phyloP scores from a whole-genome alignment of 768 basidiomycete genomes.

The Chalciporus pseudorubinellus region DNA sequence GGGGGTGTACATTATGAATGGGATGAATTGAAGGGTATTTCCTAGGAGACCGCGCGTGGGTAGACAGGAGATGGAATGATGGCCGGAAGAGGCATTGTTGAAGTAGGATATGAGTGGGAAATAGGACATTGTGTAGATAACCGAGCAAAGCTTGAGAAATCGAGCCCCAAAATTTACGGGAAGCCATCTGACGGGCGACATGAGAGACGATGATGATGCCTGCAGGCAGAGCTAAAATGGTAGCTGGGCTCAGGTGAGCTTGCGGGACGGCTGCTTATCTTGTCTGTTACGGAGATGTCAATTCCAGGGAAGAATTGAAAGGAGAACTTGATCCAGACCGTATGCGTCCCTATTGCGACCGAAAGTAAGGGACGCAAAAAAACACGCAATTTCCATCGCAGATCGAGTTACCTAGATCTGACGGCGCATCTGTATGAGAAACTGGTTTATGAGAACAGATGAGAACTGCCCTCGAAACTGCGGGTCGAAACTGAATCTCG shows the following conservation, averaged over 20 bases:
- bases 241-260: neutral
- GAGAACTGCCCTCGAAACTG: conserved; percentile 7
- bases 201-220: conserved; percentile 11
- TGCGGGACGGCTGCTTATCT: conserved; percentile 12
- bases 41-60: conserved; percentile 35
- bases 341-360: conserved; percentile 10
- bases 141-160: conserved; percentile 7
- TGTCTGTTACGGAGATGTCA: conserved; percentile 10
- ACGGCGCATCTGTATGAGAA: neutral
- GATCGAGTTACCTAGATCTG: conserved; percentile 11
- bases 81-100: conserved; percentile 6
- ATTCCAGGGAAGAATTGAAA: conserved; percentile 6
- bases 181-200: conserved; percentile 21
- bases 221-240: conserved; percentile 23
- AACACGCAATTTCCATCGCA: conserved; percentile 2
- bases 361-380: conserved; percentile 12
- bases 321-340: neutral
- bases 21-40: conserved; percentile 1
- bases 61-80: neutral
- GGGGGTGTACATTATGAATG: no score
- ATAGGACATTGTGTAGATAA: neutral
- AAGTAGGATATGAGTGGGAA: neutral
- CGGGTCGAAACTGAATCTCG: neutral
- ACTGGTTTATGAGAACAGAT: conserved; percentile 3
- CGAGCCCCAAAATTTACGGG: conserved; percentile 33